Conservation (phyloP, 1,139 yeast species). For the Hansenula lynferdii region DNA sequence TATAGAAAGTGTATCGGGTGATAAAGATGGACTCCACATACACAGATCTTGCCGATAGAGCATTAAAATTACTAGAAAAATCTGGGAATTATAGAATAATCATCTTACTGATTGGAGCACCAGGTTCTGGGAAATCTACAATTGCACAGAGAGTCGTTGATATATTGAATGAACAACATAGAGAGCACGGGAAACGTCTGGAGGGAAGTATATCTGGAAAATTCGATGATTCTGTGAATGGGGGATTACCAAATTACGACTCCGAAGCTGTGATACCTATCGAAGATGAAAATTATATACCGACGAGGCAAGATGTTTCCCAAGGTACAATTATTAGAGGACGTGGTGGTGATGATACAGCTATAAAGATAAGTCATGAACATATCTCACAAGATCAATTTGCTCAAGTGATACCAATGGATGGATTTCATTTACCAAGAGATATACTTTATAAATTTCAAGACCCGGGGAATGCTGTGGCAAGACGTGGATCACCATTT, state of each 20-base stretch:
- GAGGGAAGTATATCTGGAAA: neutral
- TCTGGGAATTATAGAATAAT: slow-evolving; percentile 41
- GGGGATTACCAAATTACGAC: slow-evolving; percentile 13
- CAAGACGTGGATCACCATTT: slow-evolving; percentile 77
- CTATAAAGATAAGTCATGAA: slow-evolving; percentile 11
- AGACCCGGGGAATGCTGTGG: slow-evolving; percentile 52
- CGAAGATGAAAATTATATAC: slow-evolving; percentile 36
- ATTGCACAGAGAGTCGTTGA: slow-evolving; percentile 42
- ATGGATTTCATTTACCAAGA: slow-evolving; percentile 79
- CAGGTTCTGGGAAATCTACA: slow-evolving; percentile 84
- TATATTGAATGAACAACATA: slow-evolving; percentile 29
- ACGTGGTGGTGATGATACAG: slow-evolving; percentile 28
- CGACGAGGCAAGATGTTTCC: slow-evolving; percentile 17
- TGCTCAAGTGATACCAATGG: slow-evolving; percentile 54
- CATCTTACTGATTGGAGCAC: slow-evolving; percentile 65
- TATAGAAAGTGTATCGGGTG: no score
- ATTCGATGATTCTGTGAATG: slow-evolving; percentile 7
- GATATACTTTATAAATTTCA: slow-evolving; percentile 43
- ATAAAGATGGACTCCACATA: slow-evolving; percentile 31
- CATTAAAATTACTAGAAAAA: slow-evolving; percentile 22
- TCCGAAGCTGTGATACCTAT: slow-evolving; percentile 37
- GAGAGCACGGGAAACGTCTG: neutral
- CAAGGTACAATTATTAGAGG: slow-evolving; percentile 23
- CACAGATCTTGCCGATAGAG: slow-evolving; percentile 26
- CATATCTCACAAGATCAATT: no score